phyloP scores from a whole-genome alignment of 306 rosid genomes.

The Pueraria montana region DNA sequence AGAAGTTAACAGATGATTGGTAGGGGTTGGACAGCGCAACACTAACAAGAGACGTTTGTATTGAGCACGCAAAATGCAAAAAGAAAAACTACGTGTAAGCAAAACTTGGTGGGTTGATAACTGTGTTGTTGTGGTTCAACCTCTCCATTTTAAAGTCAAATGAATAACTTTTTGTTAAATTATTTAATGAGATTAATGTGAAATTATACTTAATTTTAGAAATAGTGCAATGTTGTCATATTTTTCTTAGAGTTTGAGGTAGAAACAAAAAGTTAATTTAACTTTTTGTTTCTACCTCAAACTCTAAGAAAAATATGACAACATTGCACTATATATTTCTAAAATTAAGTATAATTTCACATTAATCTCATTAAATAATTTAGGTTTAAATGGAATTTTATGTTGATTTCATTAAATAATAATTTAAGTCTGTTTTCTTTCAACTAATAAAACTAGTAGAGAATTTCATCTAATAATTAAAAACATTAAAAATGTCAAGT shows the following conservation, averaged over 20 bases:
- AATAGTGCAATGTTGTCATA: too few relatives aligned
- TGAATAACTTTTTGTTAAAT: too few relatives aligned
- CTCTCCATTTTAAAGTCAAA: conserved; percentile 6
- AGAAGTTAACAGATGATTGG: conserved; percentile 21
- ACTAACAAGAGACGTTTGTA: conserved; percentile 14
- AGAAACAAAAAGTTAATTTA: too few relatives aligned
- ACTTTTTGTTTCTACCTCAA: too few relatives aligned
- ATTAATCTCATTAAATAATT: neutral
- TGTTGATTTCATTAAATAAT: neutral
- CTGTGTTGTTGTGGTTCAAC: conserved; percentile 7
- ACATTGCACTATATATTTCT: too few relatives aligned
- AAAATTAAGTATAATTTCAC: neutral
- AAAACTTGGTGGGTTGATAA: conserved; percentile 21
- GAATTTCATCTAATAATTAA: neutral
- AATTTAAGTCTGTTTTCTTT: neutral
- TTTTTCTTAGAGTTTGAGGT: too few relatives aligned
- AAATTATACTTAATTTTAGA: too few relatives aligned
- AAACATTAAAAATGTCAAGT: neutral
- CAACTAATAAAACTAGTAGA: too few relatives aligned
- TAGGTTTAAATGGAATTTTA: neutral
- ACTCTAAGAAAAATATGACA: too few relatives aligned
- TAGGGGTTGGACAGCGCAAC: conserved; percentile 40
- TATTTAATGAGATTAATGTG: too few relatives aligned
- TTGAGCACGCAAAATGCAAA: conserved; percentile 43
- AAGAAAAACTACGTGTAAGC: conserved; percentile 28